Evolutionary conservation across 495 filamentous ascomycete species (phyloP), one percentile per base, ranked within the genome.

Genomic region (Elasticomyces elasticus): DNA sequence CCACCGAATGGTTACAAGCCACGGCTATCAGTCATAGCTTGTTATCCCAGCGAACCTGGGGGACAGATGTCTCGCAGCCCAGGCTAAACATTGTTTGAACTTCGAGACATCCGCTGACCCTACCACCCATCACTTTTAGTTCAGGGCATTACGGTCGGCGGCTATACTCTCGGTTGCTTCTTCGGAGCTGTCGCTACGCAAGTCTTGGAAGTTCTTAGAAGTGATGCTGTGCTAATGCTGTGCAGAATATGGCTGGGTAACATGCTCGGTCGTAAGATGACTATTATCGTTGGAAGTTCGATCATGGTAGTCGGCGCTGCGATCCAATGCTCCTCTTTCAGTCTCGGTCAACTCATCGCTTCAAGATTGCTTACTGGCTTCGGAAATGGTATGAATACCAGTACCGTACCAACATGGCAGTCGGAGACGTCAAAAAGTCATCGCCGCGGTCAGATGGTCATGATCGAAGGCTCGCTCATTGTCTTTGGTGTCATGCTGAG

Each of bases 111-210:
- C n/a, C n/a, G n/a, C n/a, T n/a, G n/a, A n/a, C n/a, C n/a, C n/a
- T n/a, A n/a, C n/a, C n/a, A n/a, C n/a, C n/a, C n/a, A n/a, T n/a
- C n/a, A n/a, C n/a, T n/a, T n/a, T n/a, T n/a, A n/a, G 52, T 69
- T 26, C 66, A 69, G 33, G 66, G 66, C 49, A 65, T 85, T 43
- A 72, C 79, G 0, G 75, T 82, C 31, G 79, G 81, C 23, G 74
- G 76, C 6, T 89, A 89, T 69, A 85, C 86, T 54, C 59, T 88
- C 11, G 84, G 86, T 15, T 89, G 84, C 65, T 87, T 89, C 66
- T 62, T 80, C 48, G 84, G 86, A 17, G 79, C 85, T 5, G 71
- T 87, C 48, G 62, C 80, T 44, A 80, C 77, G 10, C n/a, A n/a
- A n/a, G n/a, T n/a, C n/a, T n/a, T n/a, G n/a, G n/a, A n/a, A n/a